Percentiles rank a stretch among this genome's conserved stretches.
These are phyloP conservation scores for Lindgomyces ingoldianus DNA, from an alignment of 495 filamentous ascomycete genomes.

Conservation along the genomic window DNA sequence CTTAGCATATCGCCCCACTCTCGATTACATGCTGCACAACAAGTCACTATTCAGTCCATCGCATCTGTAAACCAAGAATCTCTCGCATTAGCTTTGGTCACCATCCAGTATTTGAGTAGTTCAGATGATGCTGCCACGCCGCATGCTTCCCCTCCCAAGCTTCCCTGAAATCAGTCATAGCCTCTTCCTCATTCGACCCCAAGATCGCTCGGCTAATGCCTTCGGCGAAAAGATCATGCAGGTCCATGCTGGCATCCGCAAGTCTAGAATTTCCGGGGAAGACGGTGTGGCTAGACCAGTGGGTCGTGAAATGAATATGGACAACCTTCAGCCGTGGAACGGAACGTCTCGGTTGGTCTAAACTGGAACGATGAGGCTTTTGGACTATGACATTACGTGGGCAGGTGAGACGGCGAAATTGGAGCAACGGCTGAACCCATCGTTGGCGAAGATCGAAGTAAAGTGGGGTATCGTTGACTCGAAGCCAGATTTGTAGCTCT, in stretches of 20 bases:
- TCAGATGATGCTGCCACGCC: conserved; percentile 27
- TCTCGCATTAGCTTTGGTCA: not conserved
- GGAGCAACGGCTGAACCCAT: conserved; percentile 19
- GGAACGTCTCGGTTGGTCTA: not conserved
- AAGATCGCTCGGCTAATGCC: conserved; percentile 25
- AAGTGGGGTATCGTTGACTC: conserved; percentile 9
- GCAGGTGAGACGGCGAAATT: conserved; percentile 20
- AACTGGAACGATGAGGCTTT: not conserved
- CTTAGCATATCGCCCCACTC: no score
- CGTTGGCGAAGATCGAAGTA: conserved; percentile 18
- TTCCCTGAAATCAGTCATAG: conserved; percentile 23
- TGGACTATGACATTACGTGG: not conserved
- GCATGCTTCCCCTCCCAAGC: conserved; percentile 21
- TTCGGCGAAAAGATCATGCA: conserved; percentile 27
- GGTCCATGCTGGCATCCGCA: conserved; percentile 6
- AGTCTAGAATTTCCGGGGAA: conserved; percentile 3
- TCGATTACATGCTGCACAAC: not conserved
- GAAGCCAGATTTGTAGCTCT: conserved; percentile 20
- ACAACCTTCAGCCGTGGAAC: not conserved
- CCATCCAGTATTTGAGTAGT: conserved; percentile 17
- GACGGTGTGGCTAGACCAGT: not conserved
- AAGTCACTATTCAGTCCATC: not conserved
- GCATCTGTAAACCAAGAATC: not conserved
- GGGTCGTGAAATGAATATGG: conserved; percentile 14
- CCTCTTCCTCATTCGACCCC: conserved; percentile 12